Conservation (phyloP, 176 grass and related monocot genomes). For the Oryza glaberrima region DNA sequence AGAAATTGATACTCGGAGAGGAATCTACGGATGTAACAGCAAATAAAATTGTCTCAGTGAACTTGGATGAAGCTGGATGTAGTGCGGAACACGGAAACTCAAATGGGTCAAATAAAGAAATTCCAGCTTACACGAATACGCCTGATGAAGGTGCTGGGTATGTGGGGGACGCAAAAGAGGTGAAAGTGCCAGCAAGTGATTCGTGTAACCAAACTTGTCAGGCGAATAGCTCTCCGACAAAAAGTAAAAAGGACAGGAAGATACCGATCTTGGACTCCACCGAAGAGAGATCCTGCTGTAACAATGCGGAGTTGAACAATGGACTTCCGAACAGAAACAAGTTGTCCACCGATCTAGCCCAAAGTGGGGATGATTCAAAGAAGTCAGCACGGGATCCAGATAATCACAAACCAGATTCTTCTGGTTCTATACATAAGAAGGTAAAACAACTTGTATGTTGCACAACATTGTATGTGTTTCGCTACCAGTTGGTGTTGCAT, state of each 20-base stretch:
- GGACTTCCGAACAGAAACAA: constrained; percentile 36
- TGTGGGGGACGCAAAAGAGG: constrained; percentile 20
- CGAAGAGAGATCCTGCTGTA: constrained; percentile 39
- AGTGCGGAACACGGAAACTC: constrained; percentile 4
- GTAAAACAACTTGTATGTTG: constrained; percentile 45
- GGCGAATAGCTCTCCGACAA: constrained; percentile 19
- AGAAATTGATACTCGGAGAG: constrained; percentile 16
- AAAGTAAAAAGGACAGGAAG: constrained; percentile 39
- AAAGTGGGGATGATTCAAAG: constrained; percentile 45
- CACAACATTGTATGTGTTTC: background rate
- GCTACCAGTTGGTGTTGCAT: background rate
- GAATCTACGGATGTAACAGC: constrained; percentile 28
- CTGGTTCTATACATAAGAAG: constrained; percentile 79
- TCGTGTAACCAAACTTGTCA: constrained; percentile 20
- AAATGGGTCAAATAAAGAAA: constrained; percentile 38
- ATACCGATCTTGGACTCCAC: constrained; percentile 30
- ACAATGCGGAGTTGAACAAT: constrained; percentile 21
- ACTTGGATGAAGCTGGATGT: constrained; percentile 23
- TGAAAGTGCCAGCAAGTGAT: background rate
- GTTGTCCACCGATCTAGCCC: constrained; percentile 25
- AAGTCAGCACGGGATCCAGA: constrained; percentile 42
- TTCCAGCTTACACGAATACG: constrained; percentile 2
- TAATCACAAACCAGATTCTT: constrained; percentile 45
- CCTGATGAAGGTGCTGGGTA: constrained; percentile 36
- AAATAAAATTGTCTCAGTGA: constrained; percentile 36